phyloP scores from a whole-genome alignment of 345 rosid species.

The Gossypium bickii region DNA sequence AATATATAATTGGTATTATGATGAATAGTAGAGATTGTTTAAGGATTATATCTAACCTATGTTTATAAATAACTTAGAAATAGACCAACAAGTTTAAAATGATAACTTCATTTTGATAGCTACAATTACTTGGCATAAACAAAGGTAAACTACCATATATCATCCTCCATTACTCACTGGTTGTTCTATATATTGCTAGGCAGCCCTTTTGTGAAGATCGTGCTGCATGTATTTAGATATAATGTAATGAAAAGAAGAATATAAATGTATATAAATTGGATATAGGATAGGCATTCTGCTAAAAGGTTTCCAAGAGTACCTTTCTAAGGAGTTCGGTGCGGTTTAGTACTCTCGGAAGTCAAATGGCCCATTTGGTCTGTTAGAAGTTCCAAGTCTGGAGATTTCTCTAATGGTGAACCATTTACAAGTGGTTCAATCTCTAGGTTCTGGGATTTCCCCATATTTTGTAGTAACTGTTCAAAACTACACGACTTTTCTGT shows the following conservation, averaged over 20 bases:
- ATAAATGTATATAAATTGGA: background rate
- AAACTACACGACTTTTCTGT: constrained; percentile 32
- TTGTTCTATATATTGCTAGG: background rate
- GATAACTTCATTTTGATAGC: background rate
- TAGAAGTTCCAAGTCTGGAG: constrained; percentile 42
- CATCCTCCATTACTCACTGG: background rate
- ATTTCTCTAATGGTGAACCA: constrained; percentile 32
- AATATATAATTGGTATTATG: background rate
- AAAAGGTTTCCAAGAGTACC: background rate
- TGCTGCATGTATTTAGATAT: constrained; percentile 4
- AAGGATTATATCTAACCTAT: background rate
- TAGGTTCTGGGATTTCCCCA: constrained; percentile 40
- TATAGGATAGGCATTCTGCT: background rate
- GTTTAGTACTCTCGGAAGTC: constrained; percentile 34
- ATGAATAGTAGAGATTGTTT: background rate
- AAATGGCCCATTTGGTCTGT: constrained; percentile 51
- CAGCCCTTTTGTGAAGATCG: background rate
- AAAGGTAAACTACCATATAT: background rate
- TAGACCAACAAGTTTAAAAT: background rate
- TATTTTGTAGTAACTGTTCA: constrained; percentile 39
- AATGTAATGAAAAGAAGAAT: background rate
- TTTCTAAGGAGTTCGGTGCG: background rate
- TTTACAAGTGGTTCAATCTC: constrained; percentile 31
- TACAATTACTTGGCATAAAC: background rate
- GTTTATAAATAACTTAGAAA: background rate